Percentiles rank a stretch among this genome's conserved stretches.
phyloP scores from a whole-genome alignment of 768 basidiomycete species.

The Russula sp. region DNA sequence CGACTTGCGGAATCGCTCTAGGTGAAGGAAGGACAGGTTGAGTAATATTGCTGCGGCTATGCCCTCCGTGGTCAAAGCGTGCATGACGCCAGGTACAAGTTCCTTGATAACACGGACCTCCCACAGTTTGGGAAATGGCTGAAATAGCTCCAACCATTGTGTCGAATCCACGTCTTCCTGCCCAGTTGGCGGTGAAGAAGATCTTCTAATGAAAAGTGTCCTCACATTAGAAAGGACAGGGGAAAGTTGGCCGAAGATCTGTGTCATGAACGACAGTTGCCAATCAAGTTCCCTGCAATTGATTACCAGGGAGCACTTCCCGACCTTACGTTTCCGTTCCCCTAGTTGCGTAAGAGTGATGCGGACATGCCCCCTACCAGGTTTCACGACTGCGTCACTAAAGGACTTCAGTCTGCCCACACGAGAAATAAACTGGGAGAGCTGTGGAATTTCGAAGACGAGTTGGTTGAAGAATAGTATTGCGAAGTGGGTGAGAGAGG shows the following conservation, averaged over 20 bases:
- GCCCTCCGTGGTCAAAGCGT: background rate
- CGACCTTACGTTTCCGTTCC: background rate
- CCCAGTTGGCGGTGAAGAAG: background rate
- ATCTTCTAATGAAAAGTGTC: background rate
- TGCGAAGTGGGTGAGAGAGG: background rate
- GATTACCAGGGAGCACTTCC: background rate
- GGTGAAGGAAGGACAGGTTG: background rate
- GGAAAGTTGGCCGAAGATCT: background rate
- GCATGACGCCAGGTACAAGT: background rate
- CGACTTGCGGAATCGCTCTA: background rate
- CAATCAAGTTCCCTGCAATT: background rate
- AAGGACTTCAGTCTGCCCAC: background rate
- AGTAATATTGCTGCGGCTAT: background rate
- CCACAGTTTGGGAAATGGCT: background rate
- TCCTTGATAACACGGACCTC: background rate
- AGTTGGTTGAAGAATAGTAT: background rate
- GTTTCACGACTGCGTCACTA: background rate
- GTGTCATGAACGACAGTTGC: background rate
- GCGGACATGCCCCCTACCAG: background rate
- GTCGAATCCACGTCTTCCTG: background rate
- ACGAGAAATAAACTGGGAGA: background rate
- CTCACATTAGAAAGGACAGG: background rate
- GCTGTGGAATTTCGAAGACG: background rate
- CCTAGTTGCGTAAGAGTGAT: background rate
- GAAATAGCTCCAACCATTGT: constrained; percentile 5